Base-by-base conservation (phyloP, 2,329 filamentous ascomycete species). In the Macroventuria anomochaeta region DNA sequence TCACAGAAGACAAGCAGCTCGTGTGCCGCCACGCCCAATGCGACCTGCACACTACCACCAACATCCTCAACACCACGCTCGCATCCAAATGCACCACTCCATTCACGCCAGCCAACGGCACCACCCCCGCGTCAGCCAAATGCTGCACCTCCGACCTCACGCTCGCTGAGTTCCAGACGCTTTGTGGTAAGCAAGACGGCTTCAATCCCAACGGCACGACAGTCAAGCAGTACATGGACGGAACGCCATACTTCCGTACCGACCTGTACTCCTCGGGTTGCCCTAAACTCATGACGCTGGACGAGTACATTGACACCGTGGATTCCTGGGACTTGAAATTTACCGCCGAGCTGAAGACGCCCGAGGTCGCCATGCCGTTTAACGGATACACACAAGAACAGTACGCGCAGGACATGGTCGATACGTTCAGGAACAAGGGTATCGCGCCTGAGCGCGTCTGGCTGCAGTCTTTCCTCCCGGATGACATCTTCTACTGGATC, bases 121-220 rank as follows among this genome's bases (percentile, higher is more conserved):
- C 68, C 6, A 64, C 72, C 5, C 65, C 77, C 1, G 88, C 88
- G 1, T 79, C 76, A 13, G 87, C 86, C 11, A 83, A 83, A 60
- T 90, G 88, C 79, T 90, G 88, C 79, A 89, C 88, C 2, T 85
- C 81, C 62, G 88, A 90, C 67, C 83, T 90, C 65, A 89, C 87
- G 0, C 75, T 88, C 29, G 79, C 79, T 38, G 88, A 90, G 73
- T 89, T 85, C 79, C 84, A 85, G 72, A 77, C 80, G 5, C 81
- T 90, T 5, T 90, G 88, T 75, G 82, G 82, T 65, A 89, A 89
- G 75, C 89, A 73, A 66, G 75, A 79, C 57, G 83, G 80, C 46
- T 74, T 88, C 85, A 88, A 90, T 65, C 83, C 83, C 42, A 80
- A 76, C 38, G 87, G 85, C 28, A 81, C 81, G 17, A 89, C 81